A percentile compares a stretch with the other conserved stretches of the same genome.
Conservation (phyloP, 192 early-diverging fungal genomes). For the Gigaspora rosea region DNA sequence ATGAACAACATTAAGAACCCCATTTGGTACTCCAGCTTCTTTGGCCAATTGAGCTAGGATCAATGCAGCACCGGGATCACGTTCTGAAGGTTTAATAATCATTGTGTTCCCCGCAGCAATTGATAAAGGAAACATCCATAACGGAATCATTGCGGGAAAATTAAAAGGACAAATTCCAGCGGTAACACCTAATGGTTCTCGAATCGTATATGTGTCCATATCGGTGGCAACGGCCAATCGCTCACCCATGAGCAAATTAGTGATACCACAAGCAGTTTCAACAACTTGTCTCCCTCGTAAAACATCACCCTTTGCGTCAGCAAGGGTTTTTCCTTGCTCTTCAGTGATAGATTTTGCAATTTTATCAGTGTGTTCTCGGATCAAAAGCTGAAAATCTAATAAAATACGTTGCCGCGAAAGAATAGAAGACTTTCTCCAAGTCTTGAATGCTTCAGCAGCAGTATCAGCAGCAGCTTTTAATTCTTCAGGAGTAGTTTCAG, state of each 20-base stretch:
- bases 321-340: constrained; percentile 94
- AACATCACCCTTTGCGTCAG: constrained; percentile 91
- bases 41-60: constrained; percentile 83
- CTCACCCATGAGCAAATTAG: constrained; percentile 81
- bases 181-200: constrained; percentile 91
- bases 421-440: constrained; percentile 83
- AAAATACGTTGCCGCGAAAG: constrained; percentile 87
- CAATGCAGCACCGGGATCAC: constrained; percentile 92
- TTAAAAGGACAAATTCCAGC: constrained; percentile 97
- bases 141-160: constrained; percentile 93
- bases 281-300: constrained; percentile 91
- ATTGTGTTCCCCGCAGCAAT: constrained; percentile 91
- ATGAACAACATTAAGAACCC: constrained; percentile 93
- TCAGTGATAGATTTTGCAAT: constrained; percentile 79
- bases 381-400: constrained; percentile 86
- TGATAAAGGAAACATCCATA: constrained; percentile 97
- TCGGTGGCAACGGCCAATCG: constrained; percentile 81
- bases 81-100: constrained; percentile 92
- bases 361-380: constrained; percentile 76
- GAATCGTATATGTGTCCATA: constrained; percentile 95
- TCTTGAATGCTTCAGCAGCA: constrained; percentile 78
- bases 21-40: constrained; percentile 87
- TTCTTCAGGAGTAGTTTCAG: constrained; percentile 84
- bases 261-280: constrained; percentile 79
- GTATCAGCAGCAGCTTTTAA: constrained; percentile 72